These are phyloP conservation scores for Phialophora verrucosa DNA, from an alignment of 2,329 filamentous ascomycete genomes.

Conservation along the genomic window DNA sequence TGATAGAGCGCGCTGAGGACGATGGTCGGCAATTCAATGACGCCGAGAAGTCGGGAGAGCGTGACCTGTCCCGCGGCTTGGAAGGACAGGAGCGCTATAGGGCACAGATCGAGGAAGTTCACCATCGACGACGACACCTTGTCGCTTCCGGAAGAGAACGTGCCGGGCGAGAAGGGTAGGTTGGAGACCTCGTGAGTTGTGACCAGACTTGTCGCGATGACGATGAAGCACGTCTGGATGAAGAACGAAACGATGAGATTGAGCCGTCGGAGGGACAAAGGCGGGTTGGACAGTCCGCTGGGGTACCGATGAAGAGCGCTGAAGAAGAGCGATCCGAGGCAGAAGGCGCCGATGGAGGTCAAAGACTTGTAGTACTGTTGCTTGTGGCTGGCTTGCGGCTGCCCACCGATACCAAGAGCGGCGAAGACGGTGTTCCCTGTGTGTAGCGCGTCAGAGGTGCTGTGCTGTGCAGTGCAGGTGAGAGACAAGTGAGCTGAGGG, in stretches of 20 bases:
- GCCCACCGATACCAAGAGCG: conserved; percentile 49
- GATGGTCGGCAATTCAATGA: conserved; percentile 54
- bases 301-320: conserved; percentile 44
- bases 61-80: conserved; percentile 52
- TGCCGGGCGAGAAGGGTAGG: conserved; percentile 35
- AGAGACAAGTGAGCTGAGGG: conserved; percentile 1
- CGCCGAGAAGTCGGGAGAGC: conserved; percentile 49
- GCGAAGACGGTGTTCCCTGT: conserved; percentile 54
- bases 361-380: conserved; percentile 53
- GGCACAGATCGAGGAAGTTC: conserved; percentile 43
- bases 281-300: conserved; percentile 43
- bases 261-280: conserved; percentile 45
- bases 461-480: not conserved
- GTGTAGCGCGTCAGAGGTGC: not conserved
- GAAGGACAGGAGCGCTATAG: conserved; percentile 50
- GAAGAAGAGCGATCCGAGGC: conserved; percentile 50
- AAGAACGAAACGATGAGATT: conserved; percentile 49
- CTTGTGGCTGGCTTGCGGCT: conserved; percentile 46
- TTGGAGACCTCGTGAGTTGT: conserved; percentile 44
- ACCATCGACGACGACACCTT: conserved; percentile 13
- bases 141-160: conserved; percentile 38
- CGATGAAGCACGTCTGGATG: conserved; percentile 46
- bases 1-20: conserved; percentile 55
- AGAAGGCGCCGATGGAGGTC: conserved; percentile 48
- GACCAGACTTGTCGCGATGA: conserved; percentile 46